Evolutionary conservation across 768 basidiomycete genomes (phyloP).

Genomic region (Neoboletus subvelutipes): DNA sequence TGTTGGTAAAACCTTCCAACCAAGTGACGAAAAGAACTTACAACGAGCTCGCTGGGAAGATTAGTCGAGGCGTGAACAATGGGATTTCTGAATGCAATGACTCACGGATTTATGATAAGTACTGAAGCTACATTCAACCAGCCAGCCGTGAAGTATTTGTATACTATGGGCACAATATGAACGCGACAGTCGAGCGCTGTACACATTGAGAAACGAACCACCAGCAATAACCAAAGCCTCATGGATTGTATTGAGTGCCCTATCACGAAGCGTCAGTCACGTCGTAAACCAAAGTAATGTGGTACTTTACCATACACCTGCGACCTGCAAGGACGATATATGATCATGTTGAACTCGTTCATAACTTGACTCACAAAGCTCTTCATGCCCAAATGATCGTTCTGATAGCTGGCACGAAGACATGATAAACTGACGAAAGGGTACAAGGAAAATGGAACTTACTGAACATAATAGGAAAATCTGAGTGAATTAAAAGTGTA

Average conservation of each 20-base stretch:
- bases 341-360: background rate
- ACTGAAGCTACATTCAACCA: background rate
- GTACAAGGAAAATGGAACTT: background rate
- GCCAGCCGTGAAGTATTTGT: slow-evolving; percentile 5
- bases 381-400: slow-evolving; percentile 4
- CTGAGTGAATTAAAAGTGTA: background rate
- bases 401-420: slow-evolving; percentile 5
- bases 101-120: background rate
- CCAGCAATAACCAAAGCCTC: slow-evolving; percentile 9
- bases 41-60: slow-evolving; percentile 3
- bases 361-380: slow-evolving; percentile 4
- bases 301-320: slow-evolving; percentile 6
- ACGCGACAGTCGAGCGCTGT: background rate
- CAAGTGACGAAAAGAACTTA: background rate
- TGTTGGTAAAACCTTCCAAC: background rate
- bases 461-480: slow-evolving; percentile 15
- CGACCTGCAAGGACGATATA: slow-evolving; percentile 4
- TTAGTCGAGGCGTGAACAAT: background rate
- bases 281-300: no score
- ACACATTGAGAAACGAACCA: slow-evolving; percentile 1
- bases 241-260: slow-evolving; percentile 12
- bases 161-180: background rate
- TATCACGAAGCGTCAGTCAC: background rate
- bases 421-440: background rate
- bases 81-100: background rate